Evolutionary conservation across 352 stramenopile species (phyloP).

Genomic region (Detonula confervacea): DNA sequence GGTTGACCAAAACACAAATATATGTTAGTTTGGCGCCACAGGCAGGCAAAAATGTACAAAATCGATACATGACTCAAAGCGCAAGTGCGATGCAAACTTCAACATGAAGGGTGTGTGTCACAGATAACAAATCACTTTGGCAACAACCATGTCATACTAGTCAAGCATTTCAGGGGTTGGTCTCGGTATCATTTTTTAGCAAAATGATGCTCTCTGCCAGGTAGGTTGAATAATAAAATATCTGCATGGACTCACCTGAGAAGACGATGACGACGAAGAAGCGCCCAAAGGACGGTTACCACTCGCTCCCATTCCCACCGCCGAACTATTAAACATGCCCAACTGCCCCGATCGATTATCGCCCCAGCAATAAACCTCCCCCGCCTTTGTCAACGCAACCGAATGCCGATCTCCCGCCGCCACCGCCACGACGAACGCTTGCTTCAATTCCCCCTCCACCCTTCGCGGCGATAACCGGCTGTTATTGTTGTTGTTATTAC

Average conservation of each 20-base stretch:
- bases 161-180: too few relatives aligned
- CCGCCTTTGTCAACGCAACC: conserved; percentile 69
- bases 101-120: too few relatives aligned
- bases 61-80: too few relatives aligned
- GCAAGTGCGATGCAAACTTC: too few relatives aligned
- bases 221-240: too few relatives aligned
- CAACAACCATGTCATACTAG: too few relatives aligned
- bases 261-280: conserved; percentile 18
- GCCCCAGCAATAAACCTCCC: conserved; percentile 85
- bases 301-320: neutral
- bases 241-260: neutral
- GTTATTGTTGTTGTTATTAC: conserved; percentile 16
- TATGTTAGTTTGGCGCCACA: neutral
- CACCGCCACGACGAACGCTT: conserved; percentile 66
- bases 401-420: conserved; percentile 79
- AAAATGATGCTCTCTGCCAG: too few relatives aligned
- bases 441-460: conserved; percentile 75
- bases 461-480: conserved; percentile 59
- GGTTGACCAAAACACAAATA: neutral
- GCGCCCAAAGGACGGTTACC: too few relatives aligned
- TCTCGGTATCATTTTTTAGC: too few relatives aligned
- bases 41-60: too few relatives aligned
- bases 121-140: too few relatives aligned
- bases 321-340: conserved; percentile 29
- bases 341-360: conserved; percentile 81